A percentile compares a stretch with the other conserved stretches of the same genome.
Evolutionary conservation across 495 filamentous ascomycete species (phyloP).

Genomic region (Xylaria flabelliformis): DNA sequence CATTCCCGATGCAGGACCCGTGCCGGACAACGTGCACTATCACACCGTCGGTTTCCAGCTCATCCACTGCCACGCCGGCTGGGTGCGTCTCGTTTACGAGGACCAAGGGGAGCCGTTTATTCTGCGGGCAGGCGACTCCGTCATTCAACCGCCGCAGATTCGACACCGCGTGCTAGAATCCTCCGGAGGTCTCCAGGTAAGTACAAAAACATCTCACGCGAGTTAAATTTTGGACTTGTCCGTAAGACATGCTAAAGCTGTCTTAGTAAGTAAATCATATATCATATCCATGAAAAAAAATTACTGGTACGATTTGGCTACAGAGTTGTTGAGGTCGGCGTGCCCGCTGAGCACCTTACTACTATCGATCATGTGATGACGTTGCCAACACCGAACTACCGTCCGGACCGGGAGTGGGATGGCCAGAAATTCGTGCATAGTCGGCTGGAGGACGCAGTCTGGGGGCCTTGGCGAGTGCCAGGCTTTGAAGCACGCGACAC

Average conservation of each 20-base stretch:
- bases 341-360: constrained; percentile 24
- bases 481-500: constrained; percentile 26
- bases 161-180: constrained; percentile 23
- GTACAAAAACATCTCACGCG: no score
- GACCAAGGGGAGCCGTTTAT: constrained; percentile 24
- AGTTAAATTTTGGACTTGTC: no score
- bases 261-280: no score
- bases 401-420: constrained; percentile 25
- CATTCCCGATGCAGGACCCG: constrained; percentile 24
- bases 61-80: constrained; percentile 25
- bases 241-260: no score
- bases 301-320: no score
- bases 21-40: constrained; percentile 23
- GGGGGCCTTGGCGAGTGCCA: constrained; percentile 19
- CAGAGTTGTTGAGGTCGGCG: constrained; percentile 19
- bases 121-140: constrained; percentile 21
- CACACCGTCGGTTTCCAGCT: constrained; percentile 25
- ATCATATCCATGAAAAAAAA: no score
- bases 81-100: constrained; percentile 26
- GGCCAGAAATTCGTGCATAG: constrained; percentile 24
- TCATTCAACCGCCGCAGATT: constrained; percentile 24
- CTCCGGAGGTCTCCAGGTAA: constrained; percentile 17
- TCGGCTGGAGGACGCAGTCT: constrained; percentile 14
- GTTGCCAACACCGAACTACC: constrained; percentile 19
- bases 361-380: constrained; percentile 21